These are phyloP conservation scores for Pterothamnion heteromorphum DNA, from an alignment of 31 red algal genomes.

Conservation along the genomic window DNA sequence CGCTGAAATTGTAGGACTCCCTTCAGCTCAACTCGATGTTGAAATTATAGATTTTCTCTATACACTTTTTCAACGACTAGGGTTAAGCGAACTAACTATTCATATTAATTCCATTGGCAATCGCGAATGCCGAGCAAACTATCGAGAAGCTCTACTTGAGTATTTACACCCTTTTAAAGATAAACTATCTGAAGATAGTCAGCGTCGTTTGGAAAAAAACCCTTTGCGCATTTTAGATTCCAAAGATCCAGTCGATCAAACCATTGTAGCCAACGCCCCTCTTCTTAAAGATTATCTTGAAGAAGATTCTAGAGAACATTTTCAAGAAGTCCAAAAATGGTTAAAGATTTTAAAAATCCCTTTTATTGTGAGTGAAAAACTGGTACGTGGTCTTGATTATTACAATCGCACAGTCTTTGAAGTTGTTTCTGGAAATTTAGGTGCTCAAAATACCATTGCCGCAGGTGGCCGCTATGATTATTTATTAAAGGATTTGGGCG, in stretches of 20 bases:
- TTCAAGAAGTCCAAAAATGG: constrained; percentile 42
- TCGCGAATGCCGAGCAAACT: constrained; percentile 29
- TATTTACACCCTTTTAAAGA: constrained; percentile 44
- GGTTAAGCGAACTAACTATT: constrained; percentile 3
- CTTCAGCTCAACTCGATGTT: constrained; percentile 33
- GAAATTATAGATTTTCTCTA: constrained; percentile 48
- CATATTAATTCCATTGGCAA: constrained; percentile 59
- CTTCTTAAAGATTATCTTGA: constrained; percentile 45
- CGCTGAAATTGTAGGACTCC: constrained; percentile 47
- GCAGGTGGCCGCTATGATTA: constrained; percentile 61
- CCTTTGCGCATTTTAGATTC: constrained; percentile 66
- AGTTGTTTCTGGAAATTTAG: constrained; percentile 43
- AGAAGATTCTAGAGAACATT: constrained; percentile 38
- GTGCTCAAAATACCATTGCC: constrained; percentile 50
- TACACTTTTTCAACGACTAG: neutral
- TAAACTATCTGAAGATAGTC: constrained; percentile 37
- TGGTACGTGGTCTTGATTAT: constrained; percentile 70
- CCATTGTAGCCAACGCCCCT: constrained; percentile 40
- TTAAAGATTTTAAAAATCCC: constrained; percentile 41
- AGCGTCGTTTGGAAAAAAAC: constrained; percentile 50
- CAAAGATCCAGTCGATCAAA: constrained; percentile 49
- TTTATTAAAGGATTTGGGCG: too few species aligned
- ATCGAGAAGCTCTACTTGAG: constrained; percentile 37
- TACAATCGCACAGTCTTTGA: constrained; percentile 69
- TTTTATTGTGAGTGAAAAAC: constrained; percentile 45